These are phyloP conservation scores for Teratosphaeriaceae sp. DNA, from an alignment of 2,329 filamentous ascomycete genomes.

Conservation along the genomic window DNA sequence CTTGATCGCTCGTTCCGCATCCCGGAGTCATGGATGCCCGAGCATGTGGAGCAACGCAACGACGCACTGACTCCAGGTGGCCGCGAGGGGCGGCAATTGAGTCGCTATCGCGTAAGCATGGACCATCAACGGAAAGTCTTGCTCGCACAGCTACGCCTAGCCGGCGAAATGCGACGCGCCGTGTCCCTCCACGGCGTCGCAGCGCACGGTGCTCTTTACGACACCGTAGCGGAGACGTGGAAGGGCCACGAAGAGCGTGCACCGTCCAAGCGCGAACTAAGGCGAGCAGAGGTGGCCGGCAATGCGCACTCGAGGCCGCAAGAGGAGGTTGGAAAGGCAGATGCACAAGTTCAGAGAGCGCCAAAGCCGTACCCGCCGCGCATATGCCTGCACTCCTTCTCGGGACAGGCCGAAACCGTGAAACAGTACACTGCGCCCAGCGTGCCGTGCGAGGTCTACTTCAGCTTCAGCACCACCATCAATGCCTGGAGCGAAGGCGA, in stretches of 20 bases:
- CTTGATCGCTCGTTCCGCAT: constrained; percentile 72
- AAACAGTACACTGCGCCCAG: constrained; percentile 68
- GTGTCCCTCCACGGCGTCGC: constrained; percentile 70
- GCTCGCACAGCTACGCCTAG: constrained; percentile 61
- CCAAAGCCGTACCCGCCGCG: constrained; percentile 70
- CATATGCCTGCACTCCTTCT: constrained; percentile 92
- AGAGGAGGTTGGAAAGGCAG: neutral
- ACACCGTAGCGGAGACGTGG: constrained; percentile 60
- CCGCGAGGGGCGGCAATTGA: constrained; percentile 61
- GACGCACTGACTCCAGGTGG: constrained; percentile 58
- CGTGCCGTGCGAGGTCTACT: constrained; percentile 72
- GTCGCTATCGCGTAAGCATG: constrained; percentile 60
- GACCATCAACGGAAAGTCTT: constrained; percentile 63
- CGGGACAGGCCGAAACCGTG: constrained; percentile 66
- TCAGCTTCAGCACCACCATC: constrained; percentile 80
- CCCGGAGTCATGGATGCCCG: constrained; percentile 51
- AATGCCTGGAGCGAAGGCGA: constrained; percentile 51
- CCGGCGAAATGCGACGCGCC: constrained; percentile 58
- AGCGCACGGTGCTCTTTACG: constrained; percentile 64
- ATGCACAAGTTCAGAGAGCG: neutral
- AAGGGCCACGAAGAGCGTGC: constrained; percentile 61
- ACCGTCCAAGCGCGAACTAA: constrained; percentile 52
- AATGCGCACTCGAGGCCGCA: constrained; percentile 9
- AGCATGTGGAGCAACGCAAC: constrained; percentile 36
- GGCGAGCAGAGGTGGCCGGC: constrained; percentile 15